Evolutionary conservation across 1,139 yeast species (phyloP).

Genomic region (Taphrina populina): DNA sequence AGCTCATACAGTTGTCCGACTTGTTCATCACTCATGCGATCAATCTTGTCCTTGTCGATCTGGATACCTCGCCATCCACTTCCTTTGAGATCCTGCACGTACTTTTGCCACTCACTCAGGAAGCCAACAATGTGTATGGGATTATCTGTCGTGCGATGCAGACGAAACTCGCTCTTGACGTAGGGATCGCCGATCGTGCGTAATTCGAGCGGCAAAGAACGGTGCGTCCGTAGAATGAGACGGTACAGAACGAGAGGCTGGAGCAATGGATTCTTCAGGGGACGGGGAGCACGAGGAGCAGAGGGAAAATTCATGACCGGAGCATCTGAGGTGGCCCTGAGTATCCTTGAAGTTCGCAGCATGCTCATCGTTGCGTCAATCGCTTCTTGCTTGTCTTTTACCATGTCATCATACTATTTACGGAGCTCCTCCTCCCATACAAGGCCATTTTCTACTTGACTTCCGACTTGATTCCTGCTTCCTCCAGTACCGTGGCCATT

Average conservation of each 20-base stretch:
- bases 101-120: constrained; percentile 83
- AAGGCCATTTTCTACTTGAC: no score
- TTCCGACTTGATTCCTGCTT: constrained; percentile 29
- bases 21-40: constrained; percentile 31
- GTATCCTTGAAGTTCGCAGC: neutral
- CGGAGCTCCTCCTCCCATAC: no score
- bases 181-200: constrained; percentile 83
- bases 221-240: constrained; percentile 76
- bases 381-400: no score
- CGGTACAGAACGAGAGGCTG: constrained; percentile 81
- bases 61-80: constrained; percentile 22
- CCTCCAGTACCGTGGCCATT: constrained; percentile 35
- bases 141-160: constrained; percentile 79
- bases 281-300: constrained; percentile 25
- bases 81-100: constrained; percentile 26
- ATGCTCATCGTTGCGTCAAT: neutral
- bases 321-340: constrained; percentile 6
- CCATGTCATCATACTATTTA: no score
- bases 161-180: constrained; percentile 82
- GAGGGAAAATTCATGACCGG: constrained; percentile 24
- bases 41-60: constrained; percentile 31
- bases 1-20: constrained; percentile 31
- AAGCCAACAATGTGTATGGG: constrained; percentile 94
- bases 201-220: constrained; percentile 63
- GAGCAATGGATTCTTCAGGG: constrained; percentile 47